Conservation (phyloP, 352 stramenopile species). For the Pythium pyrilobum region DNA sequence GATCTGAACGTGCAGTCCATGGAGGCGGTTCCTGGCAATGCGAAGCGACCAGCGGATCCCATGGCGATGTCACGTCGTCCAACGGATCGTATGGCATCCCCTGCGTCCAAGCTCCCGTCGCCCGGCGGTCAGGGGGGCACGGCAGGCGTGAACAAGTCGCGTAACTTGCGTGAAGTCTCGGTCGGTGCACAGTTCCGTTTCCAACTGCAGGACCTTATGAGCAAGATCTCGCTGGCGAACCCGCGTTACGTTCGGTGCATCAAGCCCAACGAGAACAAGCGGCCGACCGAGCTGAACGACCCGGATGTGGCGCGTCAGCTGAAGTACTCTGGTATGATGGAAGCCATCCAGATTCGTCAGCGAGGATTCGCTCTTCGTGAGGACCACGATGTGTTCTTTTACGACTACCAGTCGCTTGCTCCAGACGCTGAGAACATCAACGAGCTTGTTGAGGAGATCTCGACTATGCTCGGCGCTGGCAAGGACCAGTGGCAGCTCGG, state of each 20-base stretch:
- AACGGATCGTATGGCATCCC: constrained; percentile 32
- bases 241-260: constrained; percentile 87
- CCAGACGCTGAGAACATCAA: constrained; percentile 81
- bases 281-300: constrained; percentile 72
- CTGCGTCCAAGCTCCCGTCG: constrained; percentile 20
- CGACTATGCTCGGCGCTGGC: constrained; percentile 73
- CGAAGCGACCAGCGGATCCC: constrained; percentile 56
- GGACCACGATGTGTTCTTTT: constrained; percentile 90
- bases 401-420: constrained; percentile 84
- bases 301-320: constrained; percentile 80
- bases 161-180: constrained; percentile 81
- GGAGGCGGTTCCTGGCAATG: constrained; percentile 67
- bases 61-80: constrained; percentile 59
- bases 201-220: constrained; percentile 86
- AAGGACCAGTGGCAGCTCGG: constrained; percentile 89
- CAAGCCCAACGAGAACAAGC: constrained; percentile 87
- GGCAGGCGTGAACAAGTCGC: constrained; percentile 55
- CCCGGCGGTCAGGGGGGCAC: constrained; percentile 22
- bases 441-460: constrained; percentile 82
- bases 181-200: constrained; percentile 87
- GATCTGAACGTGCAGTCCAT: constrained; percentile 84
- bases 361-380: constrained; percentile 83
- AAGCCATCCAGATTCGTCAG: constrained; percentile 88
- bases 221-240: constrained; percentile 85
- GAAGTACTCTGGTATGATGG: constrained; percentile 91